These are phyloP conservation scores for Hanseniaspora sp. DNA, from an alignment of 1,139 yeast genomes.

Conservation along the genomic window DNA sequence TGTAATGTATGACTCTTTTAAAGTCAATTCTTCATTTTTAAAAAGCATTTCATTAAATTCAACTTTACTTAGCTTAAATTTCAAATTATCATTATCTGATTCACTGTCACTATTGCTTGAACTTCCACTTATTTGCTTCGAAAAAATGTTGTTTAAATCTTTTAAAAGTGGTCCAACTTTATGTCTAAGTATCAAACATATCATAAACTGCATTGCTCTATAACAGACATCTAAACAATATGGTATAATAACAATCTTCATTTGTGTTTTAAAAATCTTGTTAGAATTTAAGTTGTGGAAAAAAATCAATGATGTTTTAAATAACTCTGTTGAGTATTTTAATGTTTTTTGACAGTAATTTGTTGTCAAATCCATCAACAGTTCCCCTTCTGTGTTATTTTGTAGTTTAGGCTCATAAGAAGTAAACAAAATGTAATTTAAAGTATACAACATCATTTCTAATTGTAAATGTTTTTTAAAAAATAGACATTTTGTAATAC, in stretches of 20 bases:
- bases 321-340: constrained; percentile 34
- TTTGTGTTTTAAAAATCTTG: constrained; percentile 29
- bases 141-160: constrained; percentile 26
- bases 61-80: constrained; percentile 16
- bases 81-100: constrained; percentile 22
- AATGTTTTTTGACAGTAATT: constrained; percentile 34
- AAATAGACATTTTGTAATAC: constrained; percentile 32
- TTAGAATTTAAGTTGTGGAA: constrained; percentile 25
- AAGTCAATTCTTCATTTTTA: constrained; percentile 26
- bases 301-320: constrained; percentile 32
- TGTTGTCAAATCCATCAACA: constrained; percentile 27
- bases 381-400: constrained; percentile 30
- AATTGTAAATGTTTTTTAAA: constrained; percentile 34
- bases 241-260: constrained; percentile 39
- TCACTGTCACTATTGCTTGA: constrained; percentile 20
- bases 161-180: constrained; percentile 35
- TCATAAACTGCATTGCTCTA: constrained; percentile 41
- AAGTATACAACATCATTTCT: constrained; percentile 37
- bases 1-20: constrained; percentile 30
- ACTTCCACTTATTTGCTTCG: constrained; percentile 21
- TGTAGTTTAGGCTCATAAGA: constrained; percentile 34
- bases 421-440: constrained; percentile 39
- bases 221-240: constrained; percentile 40
- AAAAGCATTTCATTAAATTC: constrained; percentile 19
- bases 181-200: constrained; percentile 39